Evolutionary conservation across 805 yeast genomes (phyloP).

Genomic region (Zygosaccharomyces pseudorouxii): DNA sequence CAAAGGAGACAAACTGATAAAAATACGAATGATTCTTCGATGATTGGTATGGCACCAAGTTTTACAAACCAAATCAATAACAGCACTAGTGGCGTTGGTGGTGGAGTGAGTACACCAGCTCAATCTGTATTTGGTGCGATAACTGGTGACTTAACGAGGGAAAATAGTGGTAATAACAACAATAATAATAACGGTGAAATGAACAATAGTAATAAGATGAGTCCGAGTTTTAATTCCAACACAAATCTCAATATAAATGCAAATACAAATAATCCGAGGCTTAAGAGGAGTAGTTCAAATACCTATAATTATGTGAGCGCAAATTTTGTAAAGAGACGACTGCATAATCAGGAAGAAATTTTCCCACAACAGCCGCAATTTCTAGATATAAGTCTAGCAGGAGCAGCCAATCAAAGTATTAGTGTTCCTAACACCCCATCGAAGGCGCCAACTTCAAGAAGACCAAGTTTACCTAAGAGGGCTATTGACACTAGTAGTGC

Average conservation of each 20-base stretch:
- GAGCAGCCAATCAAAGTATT: conserved; percentile 5
- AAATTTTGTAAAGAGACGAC: conserved; percentile 22
- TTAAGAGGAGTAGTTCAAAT: conserved; percentile 26
- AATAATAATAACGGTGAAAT: background rate
- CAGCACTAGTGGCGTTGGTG: background rate
- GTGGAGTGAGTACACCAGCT: background rate
- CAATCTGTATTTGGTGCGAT: conserved; percentile 2
- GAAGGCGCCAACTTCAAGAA: conserved; percentile 11
- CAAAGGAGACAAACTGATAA: conserved; percentile 8
- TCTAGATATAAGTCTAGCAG: conserved; percentile 6
- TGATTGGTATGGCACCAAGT: conserved; percentile 1
- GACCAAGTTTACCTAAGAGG: conserved; percentile 9
- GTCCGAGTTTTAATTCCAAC: background rate
- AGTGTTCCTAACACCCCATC: conserved; percentile 14
- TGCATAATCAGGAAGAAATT: conserved; percentile 13
- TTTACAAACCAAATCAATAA: background rate
- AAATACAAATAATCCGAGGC: conserved; percentile 13
- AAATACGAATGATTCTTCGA: conserved; percentile 3
- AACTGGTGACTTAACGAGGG: background rate
- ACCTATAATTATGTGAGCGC: conserved; percentile 18
- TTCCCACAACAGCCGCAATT: conserved; percentile 1
- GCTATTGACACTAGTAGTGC: conserved; percentile 7
- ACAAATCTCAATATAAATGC: background rate
- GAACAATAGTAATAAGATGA: background rate
- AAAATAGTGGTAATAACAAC: background rate